These are phyloP conservation scores for Pyricularia grisea DNA, from an alignment of 2,329 filamentous ascomycete genomes.

Conservation along the genomic window DNA sequence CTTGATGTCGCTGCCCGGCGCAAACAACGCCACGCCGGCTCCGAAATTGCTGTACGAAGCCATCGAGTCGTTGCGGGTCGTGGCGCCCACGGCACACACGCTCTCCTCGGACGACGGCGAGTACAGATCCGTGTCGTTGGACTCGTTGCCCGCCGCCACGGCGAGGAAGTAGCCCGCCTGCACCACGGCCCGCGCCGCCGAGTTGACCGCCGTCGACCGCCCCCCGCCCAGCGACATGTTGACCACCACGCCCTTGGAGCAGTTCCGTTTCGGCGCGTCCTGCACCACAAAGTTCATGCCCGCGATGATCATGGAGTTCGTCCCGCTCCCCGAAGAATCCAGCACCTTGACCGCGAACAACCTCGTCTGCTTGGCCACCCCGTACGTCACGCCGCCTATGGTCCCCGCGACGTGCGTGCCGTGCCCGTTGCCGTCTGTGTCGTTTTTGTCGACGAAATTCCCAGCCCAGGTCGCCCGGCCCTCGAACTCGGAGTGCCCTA, in stretches of 20 bases:
- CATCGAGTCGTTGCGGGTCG: constrained; percentile 25
- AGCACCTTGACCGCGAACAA: constrained; percentile 37
- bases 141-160: constrained; percentile 47
- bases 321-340: constrained; percentile 24
- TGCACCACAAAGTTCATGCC: constrained; percentile 31
- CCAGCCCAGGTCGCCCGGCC: constrained; percentile 29
- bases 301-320: constrained; percentile 30
- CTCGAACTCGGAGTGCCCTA: constrained; percentile 30
- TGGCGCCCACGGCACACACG: constrained; percentile 46
- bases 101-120: constrained; percentile 37
- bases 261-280: constrained; percentile 24
- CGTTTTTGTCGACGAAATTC: constrained; percentile 22
- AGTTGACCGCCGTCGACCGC: constrained; percentile 36
- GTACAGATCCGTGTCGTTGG: constrained; percentile 28
- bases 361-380: constrained; percentile 34
- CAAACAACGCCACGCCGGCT: constrained; percentile 37
- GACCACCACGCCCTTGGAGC: constrained; percentile 36
- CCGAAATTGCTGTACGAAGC: constrained; percentile 45
- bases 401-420: constrained; percentile 38
- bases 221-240: constrained; percentile 50
- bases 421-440: constrained; percentile 33
- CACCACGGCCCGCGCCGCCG: constrained; percentile 36
- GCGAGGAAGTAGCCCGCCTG: constrained; percentile 39
- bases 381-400: constrained; percentile 29
- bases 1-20: constrained; percentile 36